Evolutionary conservation across 2,329 filamentous ascomycete species (phyloP), one percentile per base, ranked within the genome.

Genomic region (Eutypa lata): DNA sequence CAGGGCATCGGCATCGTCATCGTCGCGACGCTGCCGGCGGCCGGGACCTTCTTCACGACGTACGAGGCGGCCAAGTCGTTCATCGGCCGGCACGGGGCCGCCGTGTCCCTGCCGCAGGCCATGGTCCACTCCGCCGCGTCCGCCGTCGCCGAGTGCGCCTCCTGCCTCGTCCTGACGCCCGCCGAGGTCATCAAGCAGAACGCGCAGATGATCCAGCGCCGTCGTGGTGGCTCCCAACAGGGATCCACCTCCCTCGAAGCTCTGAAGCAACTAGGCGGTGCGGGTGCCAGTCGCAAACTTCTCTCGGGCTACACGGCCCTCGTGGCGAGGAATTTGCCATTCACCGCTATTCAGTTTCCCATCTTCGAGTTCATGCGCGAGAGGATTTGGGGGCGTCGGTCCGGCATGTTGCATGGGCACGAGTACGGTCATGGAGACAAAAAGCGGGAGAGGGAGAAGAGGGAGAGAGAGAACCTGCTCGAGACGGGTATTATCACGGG

Each of bases 171-270:
- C 55, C 81, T 96, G 35, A 93, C 91, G 0, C 92, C 91, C 0
- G 90, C 91, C 14, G 91, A 96, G 68, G 90, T 96, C 7, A 83
- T 96, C 57, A 96, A 97, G 73, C 91, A 96, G 68, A 96, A 96
- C 70, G 91, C 92, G 0, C 91, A 96, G 70, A 91, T 96, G 81
- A 76, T 94, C 33, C 61, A 76, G 21, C 64, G 57, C 10, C 65
- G 62, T 14, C 47, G 53, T 52, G 54, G 35, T 26, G 45, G 64
- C 31, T 64, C 56, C 16, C 35, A 18, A 4, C 13, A 18, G 13
- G 47, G 50, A 22, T 74, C 72, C 4, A 77, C 76, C 0, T 82
- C 78, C 0, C 61, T 81, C n/a, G 69, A 72, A 53, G 76, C 77
- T 1, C 68, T 83, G 57, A 74, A 68, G 53, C 77, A 75, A 69